Evolutionary conservation across 2,329 filamentous ascomycete genomes (phyloP).

Genomic region (Teratosphaeria nubilosa): DNA sequence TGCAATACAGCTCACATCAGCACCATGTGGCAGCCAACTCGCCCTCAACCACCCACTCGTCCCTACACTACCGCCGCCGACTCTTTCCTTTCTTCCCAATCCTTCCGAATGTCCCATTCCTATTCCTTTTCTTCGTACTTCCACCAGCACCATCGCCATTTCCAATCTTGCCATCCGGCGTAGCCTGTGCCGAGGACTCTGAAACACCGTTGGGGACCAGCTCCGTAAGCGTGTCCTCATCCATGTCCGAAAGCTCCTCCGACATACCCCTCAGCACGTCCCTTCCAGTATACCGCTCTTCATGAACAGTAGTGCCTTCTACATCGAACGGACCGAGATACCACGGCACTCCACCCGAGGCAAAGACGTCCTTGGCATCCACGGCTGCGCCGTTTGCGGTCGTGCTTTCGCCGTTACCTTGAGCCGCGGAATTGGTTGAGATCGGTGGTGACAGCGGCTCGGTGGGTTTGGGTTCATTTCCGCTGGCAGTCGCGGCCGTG

Average conservation of each 20-base stretch:
- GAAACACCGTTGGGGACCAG: slow-evolving; percentile 13
- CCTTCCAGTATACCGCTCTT: slow-evolving; percentile 62
- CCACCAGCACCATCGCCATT: not conserved
- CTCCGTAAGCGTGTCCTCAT: slow-evolving; percentile 78
- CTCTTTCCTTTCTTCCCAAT: slow-evolving; percentile 3
- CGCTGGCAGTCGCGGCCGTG: slow-evolving; percentile 4
- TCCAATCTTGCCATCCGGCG: slow-evolving; percentile 6
- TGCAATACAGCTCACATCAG: not conserved
- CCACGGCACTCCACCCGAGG: slow-evolving; percentile 74
- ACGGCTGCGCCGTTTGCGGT: slow-evolving; percentile 20
- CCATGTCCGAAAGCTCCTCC: slow-evolving; percentile 74
- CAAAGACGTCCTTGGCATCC: slow-evolving; percentile 24
- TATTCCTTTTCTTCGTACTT: not conserved
- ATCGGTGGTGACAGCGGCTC: slow-evolving; percentile 27
- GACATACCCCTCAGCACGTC: slow-evolving; percentile 65
- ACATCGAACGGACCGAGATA: slow-evolving; percentile 76
- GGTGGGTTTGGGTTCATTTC: slow-evolving; percentile 14
- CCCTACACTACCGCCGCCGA: not conserved
- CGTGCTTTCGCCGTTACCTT: not conserved
- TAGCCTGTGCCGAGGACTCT: slow-evolving; percentile 5
- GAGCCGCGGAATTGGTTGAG: slow-evolving; percentile 23
- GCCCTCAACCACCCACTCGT: not conserved
- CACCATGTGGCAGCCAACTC: not conserved
- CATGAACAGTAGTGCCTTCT: slow-evolving; percentile 66
- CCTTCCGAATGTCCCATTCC: slow-evolving; percentile 1